A percentile compares a stretch with the other conserved stretches of the same genome.
Conservation (phyloP, 176 grass and related monocot species). For the Rhynchospora breviuscula region DNA sequence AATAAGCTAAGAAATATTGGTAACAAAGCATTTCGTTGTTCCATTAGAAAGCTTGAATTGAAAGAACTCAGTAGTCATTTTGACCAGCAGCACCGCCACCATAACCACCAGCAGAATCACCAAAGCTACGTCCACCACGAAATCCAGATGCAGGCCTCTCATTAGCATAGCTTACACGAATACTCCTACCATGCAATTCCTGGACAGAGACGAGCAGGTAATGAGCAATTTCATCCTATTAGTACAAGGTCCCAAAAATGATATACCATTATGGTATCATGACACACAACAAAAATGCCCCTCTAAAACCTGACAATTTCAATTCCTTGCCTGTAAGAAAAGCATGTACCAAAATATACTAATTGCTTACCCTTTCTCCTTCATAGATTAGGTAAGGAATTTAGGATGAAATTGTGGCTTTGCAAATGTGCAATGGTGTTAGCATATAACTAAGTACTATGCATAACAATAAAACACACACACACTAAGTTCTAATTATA, state of each 20-base stretch:
- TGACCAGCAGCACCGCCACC: neutral
- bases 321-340: too few species aligned
- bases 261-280: neutral
- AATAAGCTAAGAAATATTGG: neutral
- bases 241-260: neutral
- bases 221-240: neutral
- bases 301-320: too few species aligned
- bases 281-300: too few species aligned
- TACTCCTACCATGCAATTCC: conserved; percentile 52
- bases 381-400: too few species aligned
- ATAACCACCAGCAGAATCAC: neutral
- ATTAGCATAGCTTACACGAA: conserved; percentile 73
- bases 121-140: neutral
- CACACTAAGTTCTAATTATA: too few species aligned
- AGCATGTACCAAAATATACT: neutral
- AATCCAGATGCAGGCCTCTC: conserved; percentile 35
- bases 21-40: neutral
- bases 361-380: neutral
- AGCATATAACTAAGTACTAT: neutral
- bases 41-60: neutral
- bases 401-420: neutral
- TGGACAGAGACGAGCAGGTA: conserved; percentile 1
- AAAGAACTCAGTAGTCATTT: conserved; percentile 7
- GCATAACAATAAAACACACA: too few species aligned
- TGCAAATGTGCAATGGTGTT: neutral